Conservation (phyloP, 495 filamentous ascomycete genomes). For the Oidiodendron maius region DNA sequence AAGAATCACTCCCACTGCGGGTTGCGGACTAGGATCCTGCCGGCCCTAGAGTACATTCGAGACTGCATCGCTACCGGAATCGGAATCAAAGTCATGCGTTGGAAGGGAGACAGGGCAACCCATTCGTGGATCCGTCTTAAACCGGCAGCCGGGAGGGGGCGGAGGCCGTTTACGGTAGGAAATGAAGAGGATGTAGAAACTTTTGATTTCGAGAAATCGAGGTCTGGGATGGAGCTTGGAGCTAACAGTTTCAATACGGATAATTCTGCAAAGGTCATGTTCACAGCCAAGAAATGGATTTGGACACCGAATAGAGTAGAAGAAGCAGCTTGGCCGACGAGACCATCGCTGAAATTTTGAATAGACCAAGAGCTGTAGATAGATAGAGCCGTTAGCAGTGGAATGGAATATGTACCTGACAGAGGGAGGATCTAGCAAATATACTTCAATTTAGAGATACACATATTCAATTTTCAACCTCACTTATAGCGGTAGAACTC, state of each 20-base stretch:
- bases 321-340: background rate
- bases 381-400: background rate
- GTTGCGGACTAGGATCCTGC: conserved; percentile 57
- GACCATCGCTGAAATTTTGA: conserved; percentile 1
- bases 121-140: conserved; percentile 14
- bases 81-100: conserved; percentile 37
- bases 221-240: conserved; percentile 19
- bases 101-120: conserved; percentile 33
- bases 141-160: background rate
- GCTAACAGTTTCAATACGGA: conserved; percentile 14
- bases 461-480: too few species aligned
- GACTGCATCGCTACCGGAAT: conserved; percentile 38
- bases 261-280: conserved; percentile 42
- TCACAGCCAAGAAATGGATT: conserved; percentile 52
- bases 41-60: conserved; percentile 62
- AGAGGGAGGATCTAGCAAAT: too few species aligned
- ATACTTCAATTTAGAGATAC: too few species aligned
- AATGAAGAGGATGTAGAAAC: conserved; percentile 13
- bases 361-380: background rate
- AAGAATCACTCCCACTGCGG: conserved; percentile 73
- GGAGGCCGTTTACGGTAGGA: conserved; percentile 15
- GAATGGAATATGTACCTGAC: too few species aligned
- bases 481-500: too few species aligned
- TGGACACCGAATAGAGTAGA: conserved; percentile 43
- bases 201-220: conserved; percentile 34